Evolutionary conservation across 176 grass and related monocot species (phyloP).

Genomic region (Hsuehochloa calcarea): DNA sequence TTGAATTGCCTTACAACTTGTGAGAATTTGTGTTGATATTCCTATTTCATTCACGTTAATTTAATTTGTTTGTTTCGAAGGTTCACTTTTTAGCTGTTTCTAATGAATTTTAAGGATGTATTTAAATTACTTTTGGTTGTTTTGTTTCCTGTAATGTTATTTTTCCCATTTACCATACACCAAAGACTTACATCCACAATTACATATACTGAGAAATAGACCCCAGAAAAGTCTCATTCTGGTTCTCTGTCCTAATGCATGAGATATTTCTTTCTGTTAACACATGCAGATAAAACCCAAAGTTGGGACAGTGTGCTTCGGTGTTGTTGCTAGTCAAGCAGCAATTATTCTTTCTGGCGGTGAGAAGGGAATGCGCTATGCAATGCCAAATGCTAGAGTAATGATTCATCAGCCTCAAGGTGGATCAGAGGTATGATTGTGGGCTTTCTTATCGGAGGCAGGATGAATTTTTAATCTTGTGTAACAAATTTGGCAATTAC

Average conservation of each 20-base stretch:
- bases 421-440: constrained; percentile 64
- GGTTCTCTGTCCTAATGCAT: constrained; percentile 17
- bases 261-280: background rate
- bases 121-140: constrained; percentile 7
- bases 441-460: background rate
- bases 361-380: constrained; percentile 96
- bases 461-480: background rate
- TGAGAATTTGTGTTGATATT: background rate
- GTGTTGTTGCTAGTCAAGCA: constrained; percentile 87
- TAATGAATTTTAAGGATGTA: background rate
- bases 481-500: background rate
- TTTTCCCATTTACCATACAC: background rate
- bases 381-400: constrained; percentile 94
- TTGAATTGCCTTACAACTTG: background rate
- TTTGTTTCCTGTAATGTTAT: background rate
- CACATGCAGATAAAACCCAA: constrained; percentile 81
- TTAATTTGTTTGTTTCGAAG: background rate
- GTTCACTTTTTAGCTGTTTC: background rate
- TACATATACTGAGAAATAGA: background rate
- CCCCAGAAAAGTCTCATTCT: background rate
- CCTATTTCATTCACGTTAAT: background rate
- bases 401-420: constrained; percentile 99
- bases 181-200: background rate
- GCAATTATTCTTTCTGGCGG: constrained; percentile 87
- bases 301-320: constrained; percentile 88